Evolutionary conservation across 805 yeast genomes (phyloP).

Genomic region (Myxozyma sirexii): DNA sequence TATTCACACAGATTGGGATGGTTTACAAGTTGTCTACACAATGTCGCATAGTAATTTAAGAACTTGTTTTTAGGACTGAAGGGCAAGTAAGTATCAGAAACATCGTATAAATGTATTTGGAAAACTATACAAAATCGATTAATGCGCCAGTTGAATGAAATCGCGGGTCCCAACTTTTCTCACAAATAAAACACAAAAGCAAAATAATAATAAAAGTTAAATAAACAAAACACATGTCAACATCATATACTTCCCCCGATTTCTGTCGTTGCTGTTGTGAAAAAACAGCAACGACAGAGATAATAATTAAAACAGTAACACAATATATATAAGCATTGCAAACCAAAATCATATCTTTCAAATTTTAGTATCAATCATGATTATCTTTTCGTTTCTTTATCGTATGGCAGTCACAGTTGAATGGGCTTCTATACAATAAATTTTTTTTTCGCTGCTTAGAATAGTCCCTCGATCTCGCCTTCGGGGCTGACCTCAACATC

Average conservation of each 20-base stretch:
- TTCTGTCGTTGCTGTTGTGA: no score
- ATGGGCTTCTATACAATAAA: constrained; percentile 13
- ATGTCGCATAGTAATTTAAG: neutral
- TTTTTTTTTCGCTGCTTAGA: constrained; percentile 47
- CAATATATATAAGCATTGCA: neutral
- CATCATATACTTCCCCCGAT: neutral
- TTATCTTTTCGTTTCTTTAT: neutral
- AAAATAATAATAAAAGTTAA: neutral
- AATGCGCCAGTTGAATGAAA: constrained; percentile 36
- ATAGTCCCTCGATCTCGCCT: constrained; percentile 93
- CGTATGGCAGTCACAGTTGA: constrained; percentile 20
- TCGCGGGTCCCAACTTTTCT: constrained; percentile 29
- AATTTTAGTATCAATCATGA: neutral
- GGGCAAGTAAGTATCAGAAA: no score
- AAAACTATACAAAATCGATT: constrained; percentile 8
- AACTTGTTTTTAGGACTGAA: no score
- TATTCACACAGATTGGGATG: neutral
- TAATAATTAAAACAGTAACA: neutral
- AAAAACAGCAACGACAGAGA: neutral
- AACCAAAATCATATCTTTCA: neutral
- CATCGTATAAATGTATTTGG: neutral
- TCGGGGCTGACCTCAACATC: constrained; percentile 88
- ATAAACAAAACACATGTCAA: neutral
- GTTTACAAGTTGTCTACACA: neutral
- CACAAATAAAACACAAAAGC: neutral